A percentile compares a stretch with the other conserved stretches of the same genome.
These are phyloP conservation scores for Rhododendron vialii DNA, from an alignment of 148 eudicot species.

Conservation along the genomic window DNA sequence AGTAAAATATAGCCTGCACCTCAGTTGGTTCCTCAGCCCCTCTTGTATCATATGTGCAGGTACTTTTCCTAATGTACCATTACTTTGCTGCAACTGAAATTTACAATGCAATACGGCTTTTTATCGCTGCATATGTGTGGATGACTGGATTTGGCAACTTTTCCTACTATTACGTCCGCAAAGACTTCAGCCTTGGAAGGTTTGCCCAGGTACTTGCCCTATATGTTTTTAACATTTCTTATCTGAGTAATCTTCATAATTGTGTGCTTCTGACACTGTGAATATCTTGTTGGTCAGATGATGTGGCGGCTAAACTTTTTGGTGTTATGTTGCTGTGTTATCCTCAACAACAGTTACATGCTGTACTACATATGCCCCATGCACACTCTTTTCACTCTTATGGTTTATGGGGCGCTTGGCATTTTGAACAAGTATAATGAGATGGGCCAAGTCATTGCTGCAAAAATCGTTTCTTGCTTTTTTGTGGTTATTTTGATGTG, in stretches of 20 bases:
- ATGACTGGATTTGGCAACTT: conserved; percentile 99
- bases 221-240: not conserved
- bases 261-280: conserved; percentile 16
- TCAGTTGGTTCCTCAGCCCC: not conserved
- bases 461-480: conserved; percentile 68
- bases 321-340: conserved; percentile 71
- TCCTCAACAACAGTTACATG: conserved; percentile 78
- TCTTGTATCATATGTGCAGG: conserved; percentile 34
- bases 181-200: conserved; percentile 89
- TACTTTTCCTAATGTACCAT: conserved; percentile 86
- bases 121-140: conserved; percentile 96
- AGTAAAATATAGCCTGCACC: not conserved
- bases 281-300: conserved; percentile 57
- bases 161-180: conserved; percentile 87
- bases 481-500: conserved; percentile 76
- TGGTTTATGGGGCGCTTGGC: conserved; percentile 98
- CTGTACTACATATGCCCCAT: conserved; percentile 94
- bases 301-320: conserved; percentile 99
- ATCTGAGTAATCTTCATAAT: not conserved
- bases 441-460: conserved; percentile 63
- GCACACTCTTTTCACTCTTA: conserved; percentile 98
- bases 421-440: conserved; percentile 76
- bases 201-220: conserved; percentile 71
- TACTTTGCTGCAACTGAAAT: conserved; percentile 92
- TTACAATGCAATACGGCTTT: conserved; percentile 86